These are phyloP conservation scores for Nicotiana undulata DNA, from an alignment of 257 asterid species.

Conservation along the genomic window DNA sequence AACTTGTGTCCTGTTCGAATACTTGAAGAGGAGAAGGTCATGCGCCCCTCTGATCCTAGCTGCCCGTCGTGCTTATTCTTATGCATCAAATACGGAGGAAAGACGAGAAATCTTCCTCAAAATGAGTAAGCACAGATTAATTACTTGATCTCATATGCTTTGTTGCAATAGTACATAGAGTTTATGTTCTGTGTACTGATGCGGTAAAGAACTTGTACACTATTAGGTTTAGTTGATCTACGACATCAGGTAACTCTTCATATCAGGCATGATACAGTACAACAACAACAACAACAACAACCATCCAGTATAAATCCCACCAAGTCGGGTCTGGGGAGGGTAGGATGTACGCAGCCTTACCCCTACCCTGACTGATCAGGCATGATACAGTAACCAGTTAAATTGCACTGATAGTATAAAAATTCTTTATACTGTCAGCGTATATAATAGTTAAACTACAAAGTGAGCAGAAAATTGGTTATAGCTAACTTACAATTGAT, in stretches of 20 bases:
- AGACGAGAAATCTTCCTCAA: constrained; percentile 29
- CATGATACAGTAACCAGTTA: neutral
- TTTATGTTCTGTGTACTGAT: neutral
- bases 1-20: constrained; percentile 24
- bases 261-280: neutral
- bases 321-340: too few relatives aligned
- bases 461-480: neutral
- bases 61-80: constrained; percentile 23
- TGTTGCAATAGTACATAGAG: neutral
- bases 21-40: constrained; percentile 25
- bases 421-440: too few relatives aligned
- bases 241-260: neutral
- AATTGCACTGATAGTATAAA: neutral
- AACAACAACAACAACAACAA: too few relatives aligned
- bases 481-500: neutral
- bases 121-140: constrained; percentile 10
- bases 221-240: neutral
- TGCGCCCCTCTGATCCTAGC: constrained; percentile 21
- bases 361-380: too few relatives aligned
- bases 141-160: neutral
- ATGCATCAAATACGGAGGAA: constrained; percentile 31
- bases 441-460: neutral
- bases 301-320: too few relatives aligned
- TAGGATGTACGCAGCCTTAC: too few relatives aligned
- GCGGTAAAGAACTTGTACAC: neutral